Percentiles rank a stretch among this genome's conserved stretches.
phyloP scores from a whole-genome alignment of 257 asterid genomes.

The Solanum sparsipilum region DNA sequence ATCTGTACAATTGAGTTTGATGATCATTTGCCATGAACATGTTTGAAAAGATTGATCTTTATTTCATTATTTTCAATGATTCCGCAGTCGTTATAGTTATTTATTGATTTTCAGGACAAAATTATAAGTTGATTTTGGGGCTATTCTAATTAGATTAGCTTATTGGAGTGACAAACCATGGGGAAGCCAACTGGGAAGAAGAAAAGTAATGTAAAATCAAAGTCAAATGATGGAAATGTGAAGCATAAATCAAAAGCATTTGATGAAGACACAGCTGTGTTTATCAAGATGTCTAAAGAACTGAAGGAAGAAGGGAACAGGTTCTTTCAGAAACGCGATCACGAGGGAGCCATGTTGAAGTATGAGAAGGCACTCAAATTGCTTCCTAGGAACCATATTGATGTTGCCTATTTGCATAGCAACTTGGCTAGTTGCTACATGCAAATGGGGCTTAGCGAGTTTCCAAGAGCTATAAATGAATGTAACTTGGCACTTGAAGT shows the following conservation, averaged over 20 bases:
- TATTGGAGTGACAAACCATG: conserved; percentile 26
- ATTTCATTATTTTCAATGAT: neutral
- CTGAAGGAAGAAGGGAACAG: conserved; percentile 83
- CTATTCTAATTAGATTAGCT: neutral
- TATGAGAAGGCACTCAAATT: conserved; percentile 77
- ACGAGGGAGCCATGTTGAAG: conserved; percentile 90
- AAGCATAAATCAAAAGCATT: conserved; percentile 55
- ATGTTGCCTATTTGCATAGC: conserved; percentile 61
- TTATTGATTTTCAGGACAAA: neutral
- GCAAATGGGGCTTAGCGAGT: conserved; percentile 83
- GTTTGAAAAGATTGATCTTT: neutral
- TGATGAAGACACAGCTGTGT: conserved; percentile 85
- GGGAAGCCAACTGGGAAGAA: conserved; percentile 80
- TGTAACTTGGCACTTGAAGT: conserved; percentile 90
- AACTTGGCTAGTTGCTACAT: conserved; percentile 88
- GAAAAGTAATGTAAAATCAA: conserved; percentile 37
- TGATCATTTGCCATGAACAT: neutral
- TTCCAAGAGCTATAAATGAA: conserved; percentile 70
- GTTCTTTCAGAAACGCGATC: conserved; percentile 63
- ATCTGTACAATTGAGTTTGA: neutral
- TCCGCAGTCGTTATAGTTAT: neutral
- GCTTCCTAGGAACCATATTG: conserved; percentile 70
- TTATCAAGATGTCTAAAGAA: conserved; percentile 80
- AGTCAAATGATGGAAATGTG: conserved; percentile 27
- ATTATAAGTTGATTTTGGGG: neutral